phyloP scores from a whole-genome alignment of 257 asterid genomes.

The Nicotiana tabacum region DNA sequence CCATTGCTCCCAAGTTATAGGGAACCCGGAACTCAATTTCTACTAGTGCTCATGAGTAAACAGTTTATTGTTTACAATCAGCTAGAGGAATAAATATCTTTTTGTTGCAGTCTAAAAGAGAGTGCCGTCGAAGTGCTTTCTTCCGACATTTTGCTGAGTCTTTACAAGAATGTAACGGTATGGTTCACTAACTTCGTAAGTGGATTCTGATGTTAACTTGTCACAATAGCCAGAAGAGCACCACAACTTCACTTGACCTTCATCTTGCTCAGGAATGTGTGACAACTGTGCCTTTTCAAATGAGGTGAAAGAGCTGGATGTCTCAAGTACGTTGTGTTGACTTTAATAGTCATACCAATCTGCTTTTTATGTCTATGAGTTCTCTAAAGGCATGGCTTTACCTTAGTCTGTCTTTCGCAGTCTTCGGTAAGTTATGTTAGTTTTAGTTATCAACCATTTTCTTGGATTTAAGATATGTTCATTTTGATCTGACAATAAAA shows the following conservation, averaged over 20 bases:
- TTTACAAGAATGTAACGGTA: slow-evolving; percentile 85
- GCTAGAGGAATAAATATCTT: background rate
- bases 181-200: slow-evolving; percentile 14
- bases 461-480: background rate
- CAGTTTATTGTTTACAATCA: background rate
- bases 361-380: background rate
- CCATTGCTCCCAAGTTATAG: background rate
- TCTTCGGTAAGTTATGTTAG: background rate
- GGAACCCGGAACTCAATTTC: background rate
- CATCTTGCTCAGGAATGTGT: slow-evolving; percentile 76
- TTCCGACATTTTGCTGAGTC: slow-evolving; percentile 95
- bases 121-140: slow-evolving; percentile 88
- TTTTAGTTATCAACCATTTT: background rate
- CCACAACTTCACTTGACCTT: slow-evolving; percentile 8
- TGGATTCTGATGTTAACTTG: slow-evolving; percentile 16
- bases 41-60: background rate
- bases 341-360: background rate
- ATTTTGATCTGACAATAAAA: background rate
- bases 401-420: background rate
- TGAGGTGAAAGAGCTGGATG: slow-evolving; percentile 75
- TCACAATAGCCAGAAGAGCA: background rate
- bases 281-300: slow-evolving; percentile 76
- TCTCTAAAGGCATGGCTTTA: background rate
- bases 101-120: slow-evolving; percentile 60
- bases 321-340: slow-evolving; percentile 47